Conservation (phyloP, 2,329 filamentous ascomycete genomes). For the Periconia sp. region DNA sequence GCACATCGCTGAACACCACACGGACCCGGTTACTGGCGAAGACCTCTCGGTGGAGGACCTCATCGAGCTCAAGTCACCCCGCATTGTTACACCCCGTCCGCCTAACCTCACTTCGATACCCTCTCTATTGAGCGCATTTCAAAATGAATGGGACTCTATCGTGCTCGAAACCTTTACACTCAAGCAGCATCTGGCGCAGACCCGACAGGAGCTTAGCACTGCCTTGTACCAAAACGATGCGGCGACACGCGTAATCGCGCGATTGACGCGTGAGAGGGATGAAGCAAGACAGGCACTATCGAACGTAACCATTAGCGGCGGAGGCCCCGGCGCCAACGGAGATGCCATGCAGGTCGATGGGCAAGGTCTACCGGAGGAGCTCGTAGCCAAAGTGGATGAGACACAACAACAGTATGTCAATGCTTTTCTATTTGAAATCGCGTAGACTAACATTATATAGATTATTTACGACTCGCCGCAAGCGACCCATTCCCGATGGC, state of each 20-base stretch:
- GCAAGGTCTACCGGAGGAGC: slow-evolving; percentile 70
- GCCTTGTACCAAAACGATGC: slow-evolving; percentile 97
- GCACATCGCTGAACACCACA: slow-evolving; percentile 90
- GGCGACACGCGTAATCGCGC: slow-evolving; percentile 90
- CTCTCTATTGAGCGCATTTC: slow-evolving; percentile 88
- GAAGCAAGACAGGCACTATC: slow-evolving; percentile 88
- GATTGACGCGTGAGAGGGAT: slow-evolving; percentile 86
- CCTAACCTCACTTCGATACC: slow-evolving; percentile 96
- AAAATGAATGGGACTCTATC: slow-evolving; percentile 97
- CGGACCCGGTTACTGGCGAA: slow-evolving; percentile 87
- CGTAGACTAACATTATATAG: slow-evolving; percentile 50
- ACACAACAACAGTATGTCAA: slow-evolving; percentile 73
- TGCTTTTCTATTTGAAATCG: background rate
- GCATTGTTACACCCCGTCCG: slow-evolving; percentile 83
- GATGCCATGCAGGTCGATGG: slow-evolving; percentile 94
- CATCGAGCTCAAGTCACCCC: slow-evolving; percentile 79
- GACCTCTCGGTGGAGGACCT: slow-evolving; percentile 83
- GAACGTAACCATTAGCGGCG: slow-evolving; percentile 73
- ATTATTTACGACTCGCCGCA: slow-evolving; percentile 84
- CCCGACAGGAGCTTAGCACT: slow-evolving; percentile 88
- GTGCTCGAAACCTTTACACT: slow-evolving; percentile 90
- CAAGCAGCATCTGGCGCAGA: slow-evolving; percentile 85
- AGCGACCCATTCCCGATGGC: slow-evolving; percentile 79
- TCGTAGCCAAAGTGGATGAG: slow-evolving; percentile 74
- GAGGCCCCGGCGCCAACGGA: slow-evolving; percentile 56